These are phyloP conservation scores for Zygoascus meyerae DNA, from an alignment of 1,139 yeast genomes.

Conservation along the genomic window DNA sequence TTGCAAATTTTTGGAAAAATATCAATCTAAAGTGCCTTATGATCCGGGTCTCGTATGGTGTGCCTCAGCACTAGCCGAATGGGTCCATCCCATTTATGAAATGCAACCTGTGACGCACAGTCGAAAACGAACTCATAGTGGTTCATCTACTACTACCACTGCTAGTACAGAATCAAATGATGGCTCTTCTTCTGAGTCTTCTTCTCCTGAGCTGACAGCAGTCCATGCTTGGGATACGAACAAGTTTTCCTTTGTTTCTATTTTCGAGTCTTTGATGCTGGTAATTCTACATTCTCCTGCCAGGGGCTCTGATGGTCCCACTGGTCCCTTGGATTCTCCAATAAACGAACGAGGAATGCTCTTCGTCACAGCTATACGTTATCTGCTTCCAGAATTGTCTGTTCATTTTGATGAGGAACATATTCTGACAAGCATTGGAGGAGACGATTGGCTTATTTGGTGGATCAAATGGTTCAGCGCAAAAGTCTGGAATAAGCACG, in stretches of 20 bases:
- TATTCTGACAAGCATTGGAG: constrained; percentile 51
- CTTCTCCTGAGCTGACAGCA: constrained; percentile 16
- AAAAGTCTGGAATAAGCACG: constrained; percentile 74
- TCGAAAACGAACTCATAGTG: neutral
- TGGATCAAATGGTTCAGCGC: constrained; percentile 94
- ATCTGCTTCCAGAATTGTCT: constrained; percentile 68
- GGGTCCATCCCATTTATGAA: constrained; percentile 61
- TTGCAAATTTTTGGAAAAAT: constrained; percentile 58
- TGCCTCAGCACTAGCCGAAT: constrained; percentile 81
- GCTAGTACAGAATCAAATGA: neutral
- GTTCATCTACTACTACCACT: neutral
- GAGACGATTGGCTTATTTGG: constrained; percentile 91
- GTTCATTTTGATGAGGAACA: constrained; percentile 79
- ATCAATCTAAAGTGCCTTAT: constrained; percentile 75
- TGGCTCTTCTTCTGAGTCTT: constrained; percentile 4
- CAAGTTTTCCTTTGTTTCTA: constrained; percentile 22
- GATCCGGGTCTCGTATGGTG: constrained; percentile 83
- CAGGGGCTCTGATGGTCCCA: constrained; percentile 23
- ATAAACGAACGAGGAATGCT: constrained; percentile 59
- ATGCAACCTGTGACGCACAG: constrained; percentile 8
- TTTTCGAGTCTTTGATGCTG: constrained; percentile 69
- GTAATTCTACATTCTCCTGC: constrained; percentile 70
- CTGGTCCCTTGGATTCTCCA: constrained; percentile 35
- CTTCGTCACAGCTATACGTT: constrained; percentile 62
- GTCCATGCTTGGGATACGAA: constrained; percentile 17